Percentiles rank a stretch among this genome's conserved stretches.
phyloP scores from a whole-genome alignment of 1,284 basidiomycete species.

The Xanthoconium separans region DNA sequence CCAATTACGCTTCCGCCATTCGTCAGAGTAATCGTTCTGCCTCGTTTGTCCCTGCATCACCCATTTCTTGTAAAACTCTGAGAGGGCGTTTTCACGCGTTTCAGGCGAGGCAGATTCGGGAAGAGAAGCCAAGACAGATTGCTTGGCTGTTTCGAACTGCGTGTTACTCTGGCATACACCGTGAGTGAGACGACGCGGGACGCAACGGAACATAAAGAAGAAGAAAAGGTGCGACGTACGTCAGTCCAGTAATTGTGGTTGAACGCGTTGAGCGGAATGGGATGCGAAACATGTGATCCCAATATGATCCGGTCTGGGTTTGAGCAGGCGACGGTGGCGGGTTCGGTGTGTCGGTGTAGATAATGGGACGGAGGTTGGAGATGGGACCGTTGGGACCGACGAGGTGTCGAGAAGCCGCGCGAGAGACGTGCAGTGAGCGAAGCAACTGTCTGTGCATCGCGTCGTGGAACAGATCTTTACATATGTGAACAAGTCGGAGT shows the following conservation, averaged over 20 bases:
- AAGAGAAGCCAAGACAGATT: constrained; percentile 54
- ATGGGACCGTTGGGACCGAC: constrained; percentile 72
- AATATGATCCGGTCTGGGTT: constrained; percentile 1
- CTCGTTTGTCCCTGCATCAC: constrained; percentile 59
- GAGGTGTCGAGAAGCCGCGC: constrained; percentile 39
- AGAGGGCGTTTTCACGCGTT: constrained; percentile 63
- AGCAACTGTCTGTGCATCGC: background rate
- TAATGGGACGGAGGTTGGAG: constrained; percentile 73
- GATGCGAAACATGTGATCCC: constrained; percentile 49
- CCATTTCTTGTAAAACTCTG: constrained; percentile 72
- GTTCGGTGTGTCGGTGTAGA: constrained; percentile 58
- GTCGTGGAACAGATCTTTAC: no score
- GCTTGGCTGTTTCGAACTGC: constrained; percentile 67
- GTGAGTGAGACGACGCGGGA: constrained; percentile 3
- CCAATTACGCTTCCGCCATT: constrained; percentile 63
- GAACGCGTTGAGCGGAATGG: constrained; percentile 68
- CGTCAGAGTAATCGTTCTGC: constrained; percentile 56
- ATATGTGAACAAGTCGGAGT: no score
- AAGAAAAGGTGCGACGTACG: constrained; percentile 42
- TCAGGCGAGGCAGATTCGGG: constrained; percentile 48
- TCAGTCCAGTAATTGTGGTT: constrained; percentile 77
- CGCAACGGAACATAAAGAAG: background rate
- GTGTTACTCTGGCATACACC: constrained; percentile 56
- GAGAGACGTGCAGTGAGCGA: constrained; percentile 45
- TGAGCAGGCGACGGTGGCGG: constrained; percentile 30